A percentile compares a stretch with the other conserved stretches of the same genome.
These are phyloP conservation scores for Whalleya microplaca DNA, from an alignment of 2,329 filamentous ascomycete species.

Conservation along the genomic window DNA sequence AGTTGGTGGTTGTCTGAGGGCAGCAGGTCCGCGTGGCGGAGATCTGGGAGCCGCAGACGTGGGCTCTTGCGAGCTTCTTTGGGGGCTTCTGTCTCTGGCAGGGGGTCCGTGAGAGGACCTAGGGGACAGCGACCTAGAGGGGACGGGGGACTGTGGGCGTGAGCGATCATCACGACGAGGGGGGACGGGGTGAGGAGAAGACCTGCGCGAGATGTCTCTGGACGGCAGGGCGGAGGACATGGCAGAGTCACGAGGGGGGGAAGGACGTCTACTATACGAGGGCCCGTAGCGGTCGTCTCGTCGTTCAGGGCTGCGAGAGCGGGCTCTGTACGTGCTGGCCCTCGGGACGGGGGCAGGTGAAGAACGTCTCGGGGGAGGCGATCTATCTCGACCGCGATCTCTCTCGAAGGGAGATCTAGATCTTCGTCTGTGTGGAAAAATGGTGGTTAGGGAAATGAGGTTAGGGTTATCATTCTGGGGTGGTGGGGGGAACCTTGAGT, in stretches of 20 bases:
- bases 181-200: slow-evolving; percentile 56
- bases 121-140: slow-evolving; percentile 35
- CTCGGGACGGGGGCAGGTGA: slow-evolving; percentile 44
- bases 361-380: slow-evolving; percentile 39
- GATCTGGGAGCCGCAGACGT: slow-evolving; percentile 40
- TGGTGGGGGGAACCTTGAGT: slow-evolving; percentile 41
- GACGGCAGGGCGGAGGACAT: slow-evolving; percentile 56
- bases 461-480: slow-evolving; percentile 30
- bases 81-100: slow-evolving; percentile 33
- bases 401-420: slow-evolving; percentile 58
- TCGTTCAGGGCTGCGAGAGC: slow-evolving; percentile 55
- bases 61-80: slow-evolving; percentile 29
- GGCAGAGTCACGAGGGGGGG: slow-evolving; percentile 53
- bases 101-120: slow-evolving; percentile 34
- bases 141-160: slow-evolving; percentile 46
- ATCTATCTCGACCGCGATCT: slow-evolving; percentile 45
- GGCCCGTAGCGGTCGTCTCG: slow-evolving; percentile 47
- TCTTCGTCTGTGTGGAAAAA: slow-evolving; percentile 47
- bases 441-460: slow-evolving; percentile 33
- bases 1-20: slow-evolving; percentile 54
- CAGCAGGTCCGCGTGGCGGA: slow-evolving; percentile 59
- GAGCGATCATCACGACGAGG: slow-evolving; percentile 52
- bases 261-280: slow-evolving; percentile 49
- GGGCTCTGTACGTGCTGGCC: slow-evolving; percentile 54
- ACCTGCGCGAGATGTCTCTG: slow-evolving; percentile 53